These are phyloP conservation scores for Sphagnum fallax DNA, from an alignment of 228 moss, liverwort and hornwort species.

Conservation along the genomic window DNA sequence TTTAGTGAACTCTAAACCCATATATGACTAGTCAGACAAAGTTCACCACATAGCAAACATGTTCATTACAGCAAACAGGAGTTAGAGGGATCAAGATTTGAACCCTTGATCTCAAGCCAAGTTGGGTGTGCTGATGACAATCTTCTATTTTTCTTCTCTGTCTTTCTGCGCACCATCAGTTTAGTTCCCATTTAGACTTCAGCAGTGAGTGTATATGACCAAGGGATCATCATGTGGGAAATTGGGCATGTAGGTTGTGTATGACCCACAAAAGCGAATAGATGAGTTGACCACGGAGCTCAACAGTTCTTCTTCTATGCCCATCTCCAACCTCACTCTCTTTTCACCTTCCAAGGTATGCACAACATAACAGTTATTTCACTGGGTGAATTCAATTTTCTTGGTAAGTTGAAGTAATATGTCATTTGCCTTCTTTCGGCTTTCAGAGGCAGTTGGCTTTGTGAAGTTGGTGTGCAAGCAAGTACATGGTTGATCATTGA, in stretches of 20 bases:
- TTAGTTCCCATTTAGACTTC: neutral
- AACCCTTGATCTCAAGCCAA: slow-evolving; percentile 1
- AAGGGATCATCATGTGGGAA: neutral
- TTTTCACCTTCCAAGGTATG: slow-evolving; percentile 89
- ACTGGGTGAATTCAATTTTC: neutral
- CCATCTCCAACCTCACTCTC: slow-evolving; percentile 46
- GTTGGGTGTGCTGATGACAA: slow-evolving; percentile 8
- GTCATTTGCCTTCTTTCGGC: neutral
- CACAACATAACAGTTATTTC: neutral
- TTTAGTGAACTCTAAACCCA: too few species aligned
- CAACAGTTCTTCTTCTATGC: slow-evolving; percentile 32
- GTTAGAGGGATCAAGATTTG: neutral
- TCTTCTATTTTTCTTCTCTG: slow-evolving; percentile 3
- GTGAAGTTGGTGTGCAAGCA: neutral
- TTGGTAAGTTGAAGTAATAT: neutral
- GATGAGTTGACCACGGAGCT: slow-evolving; percentile 44
- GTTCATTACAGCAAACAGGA: too few species aligned
- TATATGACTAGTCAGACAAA: too few species aligned
- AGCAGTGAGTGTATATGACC: neutral
- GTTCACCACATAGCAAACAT: too few species aligned
- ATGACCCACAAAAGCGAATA: slow-evolving; percentile 52
- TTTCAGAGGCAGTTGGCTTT: neutral
- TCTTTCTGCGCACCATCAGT: neutral
- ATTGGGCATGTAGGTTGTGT: slow-evolving; percentile 38
- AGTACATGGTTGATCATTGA: neutral